A percentile compares a stretch with the other conserved stretches of the same genome.
phyloP scores from a whole-genome alignment of 2,329 filamentous ascomycete species.

The Sordariomycetes sp. region DNA sequence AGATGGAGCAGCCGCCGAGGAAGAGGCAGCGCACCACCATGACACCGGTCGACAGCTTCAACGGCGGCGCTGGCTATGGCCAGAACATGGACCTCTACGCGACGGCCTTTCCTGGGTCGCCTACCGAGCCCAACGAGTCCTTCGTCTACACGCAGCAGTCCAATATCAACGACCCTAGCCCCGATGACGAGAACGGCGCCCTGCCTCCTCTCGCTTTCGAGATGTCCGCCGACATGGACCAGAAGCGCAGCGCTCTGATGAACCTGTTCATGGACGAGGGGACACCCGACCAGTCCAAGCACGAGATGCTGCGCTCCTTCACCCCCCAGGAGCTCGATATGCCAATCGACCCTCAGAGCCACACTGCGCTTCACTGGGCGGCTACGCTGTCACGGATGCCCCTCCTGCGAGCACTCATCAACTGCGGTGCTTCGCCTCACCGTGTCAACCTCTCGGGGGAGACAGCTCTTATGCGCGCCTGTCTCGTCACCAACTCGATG shows the following conservation, averaged over 20 bases:
- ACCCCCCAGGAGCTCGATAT: constrained; percentile 79
- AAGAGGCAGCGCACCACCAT: constrained; percentile 60
- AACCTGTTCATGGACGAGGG: constrained; percentile 71
- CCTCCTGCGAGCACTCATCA: constrained; percentile 71
- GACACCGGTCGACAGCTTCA: constrained; percentile 49
- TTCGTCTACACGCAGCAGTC: constrained; percentile 56
- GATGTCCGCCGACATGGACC: constrained; percentile 56
- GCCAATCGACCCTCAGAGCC: constrained; percentile 79
- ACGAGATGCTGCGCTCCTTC: constrained; percentile 68
- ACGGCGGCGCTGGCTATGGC: constrained; percentile 28
- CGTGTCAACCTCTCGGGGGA: constrained; percentile 85
- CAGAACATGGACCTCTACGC: constrained; percentile 36
- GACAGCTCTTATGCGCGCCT: constrained; percentile 86
- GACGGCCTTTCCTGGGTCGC: constrained; percentile 54
- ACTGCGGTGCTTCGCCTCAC: constrained; percentile 77
- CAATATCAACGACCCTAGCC: constrained; percentile 29
- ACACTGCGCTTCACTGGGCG: constrained; percentile 94
- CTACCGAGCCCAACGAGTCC: constrained; percentile 73
- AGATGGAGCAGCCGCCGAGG: constrained; percentile 64
- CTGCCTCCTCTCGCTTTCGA: constrained; percentile 57
- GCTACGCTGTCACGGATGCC: constrained; percentile 83
- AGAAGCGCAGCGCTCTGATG: constrained; percentile 74
- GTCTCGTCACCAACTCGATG: constrained; percentile 87
- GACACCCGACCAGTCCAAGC: constrained; percentile 60
- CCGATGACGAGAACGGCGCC: constrained; percentile 37